Conservation (phyloP, 1,139 yeast genomes). For the Geotrichum reessii region DNA sequence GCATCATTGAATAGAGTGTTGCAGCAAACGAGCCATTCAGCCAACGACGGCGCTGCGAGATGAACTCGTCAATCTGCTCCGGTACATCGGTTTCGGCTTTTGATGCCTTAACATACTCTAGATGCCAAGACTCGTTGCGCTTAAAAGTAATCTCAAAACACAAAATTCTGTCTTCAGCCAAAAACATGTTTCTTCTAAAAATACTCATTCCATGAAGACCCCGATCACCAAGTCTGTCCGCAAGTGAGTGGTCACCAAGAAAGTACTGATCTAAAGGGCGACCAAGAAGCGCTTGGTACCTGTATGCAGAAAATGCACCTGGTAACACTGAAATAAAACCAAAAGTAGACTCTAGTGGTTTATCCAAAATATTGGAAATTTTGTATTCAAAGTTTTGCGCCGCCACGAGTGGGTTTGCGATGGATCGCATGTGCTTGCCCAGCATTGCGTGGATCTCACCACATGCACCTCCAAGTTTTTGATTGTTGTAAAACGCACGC, state of each 20-base stretch:
- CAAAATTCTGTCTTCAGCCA: constrained; percentile 91
- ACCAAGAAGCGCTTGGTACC: constrained; percentile 69
- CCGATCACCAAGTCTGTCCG: constrained; percentile 42
- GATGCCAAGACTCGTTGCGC: constrained; percentile 71
- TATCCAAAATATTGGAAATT: constrained; percentile 83
- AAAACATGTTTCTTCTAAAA: constrained; percentile 87
- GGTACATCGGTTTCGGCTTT: constrained; percentile 97
- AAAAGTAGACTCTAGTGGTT: constrained; percentile 81
- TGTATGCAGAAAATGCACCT: constrained; percentile 87
- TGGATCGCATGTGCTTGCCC: constrained; percentile 59
- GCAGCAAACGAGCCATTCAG: constrained; percentile 95
- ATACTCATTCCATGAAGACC: constrained; percentile 53
- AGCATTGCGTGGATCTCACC: constrained; percentile 90
- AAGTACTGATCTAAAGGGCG: constrained; percentile 87
- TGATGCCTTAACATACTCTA: constrained; percentile 82
- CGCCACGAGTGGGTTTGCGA: constrained; percentile 75
- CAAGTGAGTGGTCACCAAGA: constrained; percentile 70
- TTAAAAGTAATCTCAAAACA: constrained; percentile 91
- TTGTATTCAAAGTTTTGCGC: constrained; percentile 90
- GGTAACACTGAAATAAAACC: constrained; percentile 88
- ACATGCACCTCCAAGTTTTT: constrained; percentile 90
- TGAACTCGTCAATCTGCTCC: constrained; percentile 74
- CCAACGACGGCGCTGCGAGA: constrained; percentile 93
- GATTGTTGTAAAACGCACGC: constrained; percentile 82
- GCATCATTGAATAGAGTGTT: constrained; percentile 72